These are phyloP conservation scores for Zarea fungicola DNA, from an alignment of 2,329 filamentous ascomycete genomes.

Conservation along the genomic window DNA sequence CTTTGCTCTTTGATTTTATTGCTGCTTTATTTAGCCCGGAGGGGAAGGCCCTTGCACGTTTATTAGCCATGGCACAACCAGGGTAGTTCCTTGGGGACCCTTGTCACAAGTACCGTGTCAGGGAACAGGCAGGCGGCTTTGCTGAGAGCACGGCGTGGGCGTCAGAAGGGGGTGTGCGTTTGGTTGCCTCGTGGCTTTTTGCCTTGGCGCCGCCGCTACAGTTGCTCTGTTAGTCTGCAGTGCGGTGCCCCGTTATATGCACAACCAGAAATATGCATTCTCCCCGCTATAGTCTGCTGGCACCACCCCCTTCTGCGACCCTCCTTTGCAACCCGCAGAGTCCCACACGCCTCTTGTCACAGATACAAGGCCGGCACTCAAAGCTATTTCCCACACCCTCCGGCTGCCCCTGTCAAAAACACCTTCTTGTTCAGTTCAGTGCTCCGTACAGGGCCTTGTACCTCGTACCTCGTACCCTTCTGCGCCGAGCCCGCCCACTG, in stretches of 20 bases:
- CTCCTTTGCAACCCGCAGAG: neutral
- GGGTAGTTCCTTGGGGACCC: neutral
- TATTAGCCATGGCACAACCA: no score
- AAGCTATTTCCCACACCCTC: neutral
- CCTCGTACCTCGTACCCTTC: conserved; percentile 1
- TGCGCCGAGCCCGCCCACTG: neutral
- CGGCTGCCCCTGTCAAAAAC: no score
- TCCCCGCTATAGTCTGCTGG: no score
- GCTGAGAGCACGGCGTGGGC: neutral
- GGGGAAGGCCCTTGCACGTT: no score
- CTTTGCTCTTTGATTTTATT: neutral
- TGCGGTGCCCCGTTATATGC: conserved; percentile 7
- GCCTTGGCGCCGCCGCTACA: neutral
- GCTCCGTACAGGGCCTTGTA: neutral
- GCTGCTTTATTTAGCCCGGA: neutral
- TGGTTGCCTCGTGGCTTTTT: conserved; percentile 9
- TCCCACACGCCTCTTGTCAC: neutral
- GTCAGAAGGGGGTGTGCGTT: neutral
- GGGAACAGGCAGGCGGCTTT: neutral
- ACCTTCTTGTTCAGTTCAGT: neutral
- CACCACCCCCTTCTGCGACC: neutral
- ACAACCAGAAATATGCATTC: neutral
- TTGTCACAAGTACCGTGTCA: conserved; percentile 2
- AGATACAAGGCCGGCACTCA: neutral
- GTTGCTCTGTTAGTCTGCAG: neutral